A percentile compares a stretch with the other conserved stretches of the same genome.
These are phyloP conservation scores for Warburgia ugandensis DNA, from an alignment of 164 flowering plant species.

Conservation along the genomic window DNA sequence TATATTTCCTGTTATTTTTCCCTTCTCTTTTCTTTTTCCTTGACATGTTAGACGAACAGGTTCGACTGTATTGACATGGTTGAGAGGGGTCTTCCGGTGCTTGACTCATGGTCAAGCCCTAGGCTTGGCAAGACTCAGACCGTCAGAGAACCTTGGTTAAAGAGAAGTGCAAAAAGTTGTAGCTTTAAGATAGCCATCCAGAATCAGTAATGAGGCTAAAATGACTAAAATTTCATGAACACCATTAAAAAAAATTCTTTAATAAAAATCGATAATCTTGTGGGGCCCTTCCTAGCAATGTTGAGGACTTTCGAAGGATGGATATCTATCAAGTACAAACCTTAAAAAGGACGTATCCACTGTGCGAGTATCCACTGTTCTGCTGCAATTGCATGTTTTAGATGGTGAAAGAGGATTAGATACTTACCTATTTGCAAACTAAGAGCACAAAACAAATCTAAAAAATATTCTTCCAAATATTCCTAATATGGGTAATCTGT, in stretches of 20 bases:
- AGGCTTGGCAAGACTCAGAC: not conserved
- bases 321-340: constrained; percentile 2
- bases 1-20: too few relatives aligned
- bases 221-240: not conserved
- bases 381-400: too few relatives aligned
- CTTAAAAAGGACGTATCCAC: not conserved
- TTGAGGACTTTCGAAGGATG: not conserved
- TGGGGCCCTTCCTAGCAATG: not conserved
- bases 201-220: constrained; percentile 22
- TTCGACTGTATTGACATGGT: too few relatives aligned
- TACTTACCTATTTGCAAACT: too few relatives aligned
- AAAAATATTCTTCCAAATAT: too few relatives aligned
- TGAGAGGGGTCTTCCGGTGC: too few relatives aligned
- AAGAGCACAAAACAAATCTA: too few relatives aligned
- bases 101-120: too few relatives aligned
- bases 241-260: not conserved
- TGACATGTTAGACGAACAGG: too few relatives aligned
- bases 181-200: constrained; percentile 35
- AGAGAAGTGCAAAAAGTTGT: constrained; percentile 7
- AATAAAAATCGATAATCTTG: not conserved
- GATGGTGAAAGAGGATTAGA: too few relatives aligned
- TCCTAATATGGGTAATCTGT: too few relatives aligned
- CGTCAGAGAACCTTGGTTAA: not conserved
- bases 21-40: too few relatives aligned
- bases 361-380: not conserved